Percentiles rank a stretch among this genome's conserved stretches.
Evolutionary conservation across 2,329 filamentous ascomycete species (phyloP).

Genomic region (Microsporum canis): DNA sequence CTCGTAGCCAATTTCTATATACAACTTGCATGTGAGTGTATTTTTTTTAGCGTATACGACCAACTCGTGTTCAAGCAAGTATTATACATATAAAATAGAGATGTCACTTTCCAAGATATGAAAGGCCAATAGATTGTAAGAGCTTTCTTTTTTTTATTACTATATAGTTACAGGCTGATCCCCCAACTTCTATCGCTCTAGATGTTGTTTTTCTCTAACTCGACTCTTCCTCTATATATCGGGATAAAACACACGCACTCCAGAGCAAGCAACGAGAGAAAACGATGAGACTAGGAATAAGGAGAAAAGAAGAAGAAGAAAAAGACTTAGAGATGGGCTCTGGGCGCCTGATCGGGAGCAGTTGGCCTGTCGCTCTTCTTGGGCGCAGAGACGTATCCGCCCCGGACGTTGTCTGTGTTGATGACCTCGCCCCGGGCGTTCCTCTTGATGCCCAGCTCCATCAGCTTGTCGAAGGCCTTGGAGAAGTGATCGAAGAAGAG

Average conservation of each 20-base stretch:
- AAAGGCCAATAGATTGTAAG: neutral
- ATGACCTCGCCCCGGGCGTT: slow-evolving; percentile 43
- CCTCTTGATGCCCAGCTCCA: slow-evolving; percentile 49
- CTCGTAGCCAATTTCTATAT: too few relatives aligned
- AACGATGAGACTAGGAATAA: neutral
- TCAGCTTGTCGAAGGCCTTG: slow-evolving; percentile 47
- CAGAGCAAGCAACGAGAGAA: neutral
- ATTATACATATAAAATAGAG: too few relatives aligned
- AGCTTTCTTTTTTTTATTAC: neutral
- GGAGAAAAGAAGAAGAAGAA: neutral
- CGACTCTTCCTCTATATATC: neutral
- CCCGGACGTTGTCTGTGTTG: slow-evolving; percentile 47
- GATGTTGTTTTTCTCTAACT: neutral
- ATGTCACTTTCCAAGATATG: neutral
- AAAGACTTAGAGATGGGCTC: neutral
- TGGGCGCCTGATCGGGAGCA: slow-evolving; percentile 9
- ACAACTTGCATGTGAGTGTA: too few relatives aligned
- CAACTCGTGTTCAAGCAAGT: neutral
- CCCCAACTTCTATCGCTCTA: neutral
- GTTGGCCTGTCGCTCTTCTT: slow-evolving; percentile 41
- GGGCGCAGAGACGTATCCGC: slow-evolving; percentile 46
- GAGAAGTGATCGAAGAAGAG: slow-evolving; percentile 51
- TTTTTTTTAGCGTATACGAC: too few relatives aligned
- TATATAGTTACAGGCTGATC: neutral
- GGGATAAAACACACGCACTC: neutral